These are phyloP conservation scores for Macrotyloma uniflorum DNA, from an alignment of 306 rosid species.

Conservation along the genomic window DNA sequence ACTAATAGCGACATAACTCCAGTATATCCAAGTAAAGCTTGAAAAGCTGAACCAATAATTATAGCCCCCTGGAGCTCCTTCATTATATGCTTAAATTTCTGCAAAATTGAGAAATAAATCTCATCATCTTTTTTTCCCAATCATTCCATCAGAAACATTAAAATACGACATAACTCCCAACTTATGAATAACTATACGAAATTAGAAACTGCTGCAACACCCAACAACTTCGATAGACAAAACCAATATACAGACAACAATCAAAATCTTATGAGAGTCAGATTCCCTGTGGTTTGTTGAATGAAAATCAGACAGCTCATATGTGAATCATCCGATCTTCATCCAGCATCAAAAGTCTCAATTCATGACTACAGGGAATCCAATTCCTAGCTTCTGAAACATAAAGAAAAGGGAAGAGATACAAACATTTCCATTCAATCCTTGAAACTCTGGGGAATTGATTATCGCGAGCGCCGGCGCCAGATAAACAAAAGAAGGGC, in stretches of 20 bases:
- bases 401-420: conserved; percentile 33
- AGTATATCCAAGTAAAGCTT: conserved; percentile 87
- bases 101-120: conserved; percentile 41
- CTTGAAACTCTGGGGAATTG: conserved; percentile 89
- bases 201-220: conserved; percentile 15
- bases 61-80: conserved; percentile 98
- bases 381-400: conserved; percentile 1
- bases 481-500: conserved; percentile 89
- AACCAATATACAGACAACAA: conserved; percentile 9
- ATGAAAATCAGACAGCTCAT: neutral
- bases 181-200: neutral
- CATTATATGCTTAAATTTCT: conserved; percentile 97
- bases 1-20: conserved; percentile 88
- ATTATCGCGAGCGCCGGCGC: conserved; percentile 89
- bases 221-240: neutral
- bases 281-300: neutral
- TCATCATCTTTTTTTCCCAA: conserved; percentile 6
- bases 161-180: neutral
- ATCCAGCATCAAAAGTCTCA: neutral
- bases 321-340: neutral
- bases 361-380: neutral
- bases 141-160: neutral
- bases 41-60: conserved; percentile 90
- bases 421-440: conserved; percentile 78
- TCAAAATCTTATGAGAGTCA: neutral